phyloP scores from a whole-genome alignment of 345 rosid species.

The Arabidopsis arenosa region DNA sequence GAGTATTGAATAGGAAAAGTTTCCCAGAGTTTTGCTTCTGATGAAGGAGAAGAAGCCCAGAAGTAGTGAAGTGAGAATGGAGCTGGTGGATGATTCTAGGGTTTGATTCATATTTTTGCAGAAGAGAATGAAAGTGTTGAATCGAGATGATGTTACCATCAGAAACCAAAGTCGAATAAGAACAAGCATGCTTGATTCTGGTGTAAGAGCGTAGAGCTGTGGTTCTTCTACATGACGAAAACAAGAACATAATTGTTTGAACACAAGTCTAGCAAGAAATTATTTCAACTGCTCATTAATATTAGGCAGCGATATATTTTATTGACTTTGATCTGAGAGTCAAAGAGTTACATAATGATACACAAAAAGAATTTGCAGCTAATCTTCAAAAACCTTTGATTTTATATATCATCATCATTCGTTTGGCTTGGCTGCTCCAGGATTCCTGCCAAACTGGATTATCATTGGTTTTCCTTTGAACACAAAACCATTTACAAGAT shows the following conservation, averaged over 20 bases:
- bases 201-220: slow-evolving; percentile 18
- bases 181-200: slow-evolving; percentile 17
- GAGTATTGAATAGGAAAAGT: slow-evolving; percentile 53
- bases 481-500: slow-evolving; percentile 78
- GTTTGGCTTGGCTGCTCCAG: slow-evolving; percentile 57
- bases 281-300: not conserved
- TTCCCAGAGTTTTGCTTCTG: slow-evolving; percentile 27
- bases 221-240: slow-evolving; percentile 17
- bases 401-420: slow-evolving; percentile 32
- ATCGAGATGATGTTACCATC: slow-evolving; percentile 17
- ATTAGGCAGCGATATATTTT: not conserved
- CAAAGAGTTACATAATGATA: slow-evolving; percentile 17
- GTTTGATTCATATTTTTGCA: slow-evolving; percentile 45
- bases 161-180: slow-evolving; percentile 37
- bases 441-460: slow-evolving; percentile 87
- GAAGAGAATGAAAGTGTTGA: slow-evolving; percentile 41
- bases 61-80: slow-evolving; percentile 52
- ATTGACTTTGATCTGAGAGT: not conserved
- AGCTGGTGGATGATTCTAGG: slow-evolving; percentile 49
- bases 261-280: not conserved
- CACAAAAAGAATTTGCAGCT: not conserved
- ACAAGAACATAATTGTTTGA: slow-evolving; percentile 26
- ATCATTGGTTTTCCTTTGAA: slow-evolving; percentile 90
- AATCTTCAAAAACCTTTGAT: slow-evolving; percentile 1
- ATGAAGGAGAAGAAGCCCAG: slow-evolving; percentile 46